Evolutionary conservation across 495 filamentous ascomycete genomes (phyloP), one percentile per base, ranked within the genome.

Genomic region (Penicillium silybi): DNA sequence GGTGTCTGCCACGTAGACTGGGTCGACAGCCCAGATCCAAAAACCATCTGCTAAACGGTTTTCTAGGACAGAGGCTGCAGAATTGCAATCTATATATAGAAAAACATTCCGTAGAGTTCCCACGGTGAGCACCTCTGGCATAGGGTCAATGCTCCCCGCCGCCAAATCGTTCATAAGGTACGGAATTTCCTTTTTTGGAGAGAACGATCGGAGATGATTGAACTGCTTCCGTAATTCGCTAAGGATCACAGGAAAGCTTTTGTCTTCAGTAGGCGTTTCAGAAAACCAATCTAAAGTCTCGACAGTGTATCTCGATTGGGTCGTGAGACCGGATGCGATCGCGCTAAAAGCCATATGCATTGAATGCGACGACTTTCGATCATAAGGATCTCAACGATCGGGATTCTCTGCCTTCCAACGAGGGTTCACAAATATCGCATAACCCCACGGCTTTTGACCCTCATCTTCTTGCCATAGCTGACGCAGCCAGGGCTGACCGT

Each of bases 1-100:
- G 17, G 19, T 41, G 16, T 49, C 9, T 32, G 3, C 22, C 8
- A 26, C 46, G 9, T 27, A 49, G 35, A 41, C 46, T 1, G 26
- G 46, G 20, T 49, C 46, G 17, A 49, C 16, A 20, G 46, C 38
- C 46, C 46, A 49, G 46, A 49, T 49, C 46, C 46, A 48, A 22
- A 18, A 19, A 32, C 15, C 15, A 20, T 41, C 23, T 23, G 46
- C 35, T 15, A 39, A 29, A 16, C 16, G 46, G 25, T n/a, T 27
- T 18, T 49, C 38, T 4, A 32, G 22, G 18, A 49, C 37, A 18
- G 46, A 49, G 10, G 35, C 46, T 22, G 46, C 38, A 32, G 46
- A 8, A 40, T 41, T n/a, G 6, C 23, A 4, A 32, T 49, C 46
- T 10, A 49, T 7, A 20, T 41, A 49, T 41, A 49, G 38, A 40